Base-by-base conservation (phyloP, 306 rosid genomes). In the Mucuna pruriens region DNA sequence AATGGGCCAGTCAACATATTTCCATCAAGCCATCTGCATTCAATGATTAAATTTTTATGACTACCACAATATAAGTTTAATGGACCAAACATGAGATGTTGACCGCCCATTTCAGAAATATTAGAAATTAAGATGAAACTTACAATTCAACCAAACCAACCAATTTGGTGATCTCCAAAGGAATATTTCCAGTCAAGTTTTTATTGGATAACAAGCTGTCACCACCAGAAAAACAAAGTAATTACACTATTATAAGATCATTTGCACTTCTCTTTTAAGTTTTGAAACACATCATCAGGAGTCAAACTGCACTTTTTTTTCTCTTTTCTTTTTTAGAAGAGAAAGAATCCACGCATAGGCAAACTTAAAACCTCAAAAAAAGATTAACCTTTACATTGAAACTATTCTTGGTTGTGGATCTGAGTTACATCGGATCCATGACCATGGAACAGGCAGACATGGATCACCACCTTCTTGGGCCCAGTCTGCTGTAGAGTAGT, bases 391-490 rank as follows among this genome's bases (percentile, higher is more conserved):
- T 80, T 95, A 95, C 99, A 95, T 89, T 91, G 90, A 87, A 89
- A 84, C 85, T 85, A 95, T 83, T 84, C 87, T 89, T 80, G 97
- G 97, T 52, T 80, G 97, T 61, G 86, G 89, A 87, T 93, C 92
- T 51, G 94, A 83, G 90, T 86, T 91, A 77, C 99, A 95, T 45
- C 46, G 91, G 87, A 93, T 81, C 99, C 99, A 95, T 65, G 99
- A 91, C 99, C 99, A 95, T 63, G 99, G 90, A 82, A 88, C 97
- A 51, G 99, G 99, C 17, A 89, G 79, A 86, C 97, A 95, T 44
- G 99, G 97, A 68, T 95, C 99, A 49, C 99, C 99, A 16, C 97
- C 99, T 86, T 95, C 98, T 60, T 82, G 89, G 2, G 89, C 92
- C 97, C 95, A 95, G 76, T 87, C 87, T 71, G 82, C 86, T 40